phyloP scores from a whole-genome alignment of 2,329 filamentous ascomycete species.

The Xylaria digitata region DNA sequence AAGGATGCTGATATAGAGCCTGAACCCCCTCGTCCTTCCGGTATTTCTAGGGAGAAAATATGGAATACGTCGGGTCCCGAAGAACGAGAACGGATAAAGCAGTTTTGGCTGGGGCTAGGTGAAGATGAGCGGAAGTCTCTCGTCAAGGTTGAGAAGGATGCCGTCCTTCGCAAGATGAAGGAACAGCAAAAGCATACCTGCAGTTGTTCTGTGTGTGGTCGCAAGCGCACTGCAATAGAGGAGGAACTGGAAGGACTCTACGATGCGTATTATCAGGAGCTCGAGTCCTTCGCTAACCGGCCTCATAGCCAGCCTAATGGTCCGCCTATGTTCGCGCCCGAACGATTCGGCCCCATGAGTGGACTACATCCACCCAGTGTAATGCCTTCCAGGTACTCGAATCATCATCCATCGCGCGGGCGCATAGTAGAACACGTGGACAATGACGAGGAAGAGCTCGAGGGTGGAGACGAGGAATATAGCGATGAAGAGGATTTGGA shows the following conservation, averaged over 20 bases:
- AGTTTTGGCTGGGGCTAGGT: slow-evolving; percentile 95
- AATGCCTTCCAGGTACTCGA: slow-evolving; percentile 67
- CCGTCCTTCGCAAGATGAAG: slow-evolving; percentile 99
- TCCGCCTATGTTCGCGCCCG: slow-evolving; percentile 75
- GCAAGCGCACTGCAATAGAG: slow-evolving; percentile 96
- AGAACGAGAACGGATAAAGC: slow-evolving; percentile 96
- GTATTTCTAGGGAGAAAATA: slow-evolving; percentile 82
- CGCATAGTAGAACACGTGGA: slow-evolving; percentile 76
- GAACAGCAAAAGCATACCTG: slow-evolving; percentile 99
- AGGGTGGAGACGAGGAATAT: slow-evolving; percentile 64
- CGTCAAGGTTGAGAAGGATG: slow-evolving; percentile 98
- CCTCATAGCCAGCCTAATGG: slow-evolving; percentile 73
- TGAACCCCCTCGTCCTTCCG: slow-evolving; percentile 48
- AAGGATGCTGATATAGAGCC: slow-evolving; percentile 46
- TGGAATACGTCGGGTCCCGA: slow-evolving; percentile 97
- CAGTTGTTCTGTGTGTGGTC: slow-evolving; percentile 95
- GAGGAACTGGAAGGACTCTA: slow-evolving; percentile 98
- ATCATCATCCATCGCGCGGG: slow-evolving; percentile 77
- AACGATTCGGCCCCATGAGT: slow-evolving; percentile 68
- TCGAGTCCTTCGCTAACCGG: slow-evolving; percentile 95
- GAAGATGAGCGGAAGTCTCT: slow-evolving; percentile 95
- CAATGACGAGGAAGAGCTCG: slow-evolving; percentile 67
- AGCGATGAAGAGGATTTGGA: slow-evolving; percentile 62
- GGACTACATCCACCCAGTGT: slow-evolving; percentile 68
- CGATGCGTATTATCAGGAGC: slow-evolving; percentile 97